Evolutionary conservation across 345 rosid species (phyloP).

Genomic region (Passiflora organensis): DNA sequence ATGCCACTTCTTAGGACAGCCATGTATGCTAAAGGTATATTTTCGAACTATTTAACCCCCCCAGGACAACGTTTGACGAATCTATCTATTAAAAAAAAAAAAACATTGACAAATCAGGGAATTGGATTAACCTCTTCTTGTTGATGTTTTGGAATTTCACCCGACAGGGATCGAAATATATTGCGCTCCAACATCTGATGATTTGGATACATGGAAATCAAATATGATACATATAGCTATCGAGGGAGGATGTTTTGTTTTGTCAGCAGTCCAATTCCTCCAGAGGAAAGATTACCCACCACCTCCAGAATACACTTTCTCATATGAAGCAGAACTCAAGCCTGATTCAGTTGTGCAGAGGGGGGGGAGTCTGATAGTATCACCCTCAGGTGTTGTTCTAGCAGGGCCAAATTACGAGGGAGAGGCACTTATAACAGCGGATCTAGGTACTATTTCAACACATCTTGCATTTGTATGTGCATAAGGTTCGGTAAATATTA

Average conservation of each 20-base stretch:
- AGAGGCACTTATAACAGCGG: conserved; percentile 20
- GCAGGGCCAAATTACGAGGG: conserved; percentile 21
- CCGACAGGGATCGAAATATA: conserved; percentile 16
- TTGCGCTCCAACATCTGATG: conserved; percentile 24
- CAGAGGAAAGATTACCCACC: conserved; percentile 12
- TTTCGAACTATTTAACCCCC: too few relatives aligned
- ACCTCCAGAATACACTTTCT: neutral
- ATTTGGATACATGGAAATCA: too few relatives aligned
- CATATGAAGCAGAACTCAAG: neutral
- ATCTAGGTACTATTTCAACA: too few relatives aligned
- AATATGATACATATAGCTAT: too few relatives aligned
- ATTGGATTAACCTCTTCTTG: too few relatives aligned
- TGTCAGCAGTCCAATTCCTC: too few relatives aligned
- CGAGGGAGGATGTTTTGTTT: too few relatives aligned
- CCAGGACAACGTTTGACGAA: conserved; percentile 18
- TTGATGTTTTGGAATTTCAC: conserved; percentile 15
- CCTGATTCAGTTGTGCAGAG: neutral
- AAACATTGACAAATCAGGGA: neutral
- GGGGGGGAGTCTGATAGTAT: conserved; percentile 25
- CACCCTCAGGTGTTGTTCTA: conserved; percentile 18
- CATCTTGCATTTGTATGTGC: too few relatives aligned
- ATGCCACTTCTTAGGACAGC: too few relatives aligned
- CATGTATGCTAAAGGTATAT: too few relatives aligned
- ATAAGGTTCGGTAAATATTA: too few relatives aligned
- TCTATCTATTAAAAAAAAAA: too few relatives aligned